Conservation (phyloP, 805 yeast genomes). For the Teunomyces cretensis region DNA sequence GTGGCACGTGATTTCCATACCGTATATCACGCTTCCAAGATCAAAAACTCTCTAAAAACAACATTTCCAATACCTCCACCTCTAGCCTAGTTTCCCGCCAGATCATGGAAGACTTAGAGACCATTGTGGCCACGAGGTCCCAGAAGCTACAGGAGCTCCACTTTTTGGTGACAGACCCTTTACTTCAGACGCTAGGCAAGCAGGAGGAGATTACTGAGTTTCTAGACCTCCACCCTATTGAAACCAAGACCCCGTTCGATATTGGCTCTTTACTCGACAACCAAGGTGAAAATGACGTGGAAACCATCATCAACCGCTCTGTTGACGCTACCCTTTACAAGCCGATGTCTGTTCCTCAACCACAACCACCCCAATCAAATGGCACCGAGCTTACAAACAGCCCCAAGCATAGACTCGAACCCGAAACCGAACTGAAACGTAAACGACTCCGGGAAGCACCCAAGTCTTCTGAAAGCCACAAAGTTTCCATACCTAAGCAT, state of each 20-base stretch:
- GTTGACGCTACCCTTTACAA: conserved; percentile 5
- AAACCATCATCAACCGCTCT: conserved; percentile 1
- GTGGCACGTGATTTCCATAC: conserved; percentile 20
- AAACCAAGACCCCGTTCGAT: neutral
- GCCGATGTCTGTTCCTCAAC: neutral
- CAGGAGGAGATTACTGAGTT: conserved; percentile 4
- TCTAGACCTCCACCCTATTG: conserved; percentile 1
- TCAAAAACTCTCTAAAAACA: neutral
- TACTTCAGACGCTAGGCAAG: conserved; percentile 6
- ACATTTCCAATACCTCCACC: neutral
- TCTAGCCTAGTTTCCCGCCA: neutral
- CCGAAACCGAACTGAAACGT: neutral
- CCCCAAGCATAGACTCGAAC: neutral
- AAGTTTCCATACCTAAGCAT: neutral
- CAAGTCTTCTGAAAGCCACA: neutral
- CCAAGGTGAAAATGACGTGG: conserved; percentile 2
- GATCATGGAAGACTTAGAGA: conserved; percentile 1
- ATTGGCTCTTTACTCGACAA: neutral
- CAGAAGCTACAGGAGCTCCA: conserved; percentile 22
- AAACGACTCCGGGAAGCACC: neutral
- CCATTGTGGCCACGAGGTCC: conserved; percentile 10
- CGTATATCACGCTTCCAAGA: conserved; percentile 19
- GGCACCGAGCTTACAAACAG: neutral
- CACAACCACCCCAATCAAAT: neutral
- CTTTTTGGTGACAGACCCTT: conserved; percentile 15